Evolutionary conservation across 139 green algal species (phyloP).

Genomic region (Mesotaenium endlicherianum): DNA sequence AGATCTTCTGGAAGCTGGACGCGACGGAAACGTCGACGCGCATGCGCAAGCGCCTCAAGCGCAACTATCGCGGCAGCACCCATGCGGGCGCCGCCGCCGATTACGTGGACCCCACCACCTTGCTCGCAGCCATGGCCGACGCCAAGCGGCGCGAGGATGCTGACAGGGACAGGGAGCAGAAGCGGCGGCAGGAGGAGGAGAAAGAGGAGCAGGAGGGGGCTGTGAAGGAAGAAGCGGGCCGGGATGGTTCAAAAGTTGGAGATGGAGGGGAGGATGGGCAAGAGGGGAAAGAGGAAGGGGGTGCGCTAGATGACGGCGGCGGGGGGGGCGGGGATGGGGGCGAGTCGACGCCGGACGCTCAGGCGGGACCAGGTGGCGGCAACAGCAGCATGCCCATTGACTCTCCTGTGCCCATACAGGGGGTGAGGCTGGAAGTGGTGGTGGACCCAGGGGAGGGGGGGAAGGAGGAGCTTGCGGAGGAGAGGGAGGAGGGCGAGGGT

Average conservation of each 20-base stretch:
- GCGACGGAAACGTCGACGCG: slow-evolving; percentile 3
- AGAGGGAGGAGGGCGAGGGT: neutral
- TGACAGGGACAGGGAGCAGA: neutral
- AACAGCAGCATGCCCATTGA: too few species aligned
- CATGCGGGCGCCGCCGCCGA: neutral
- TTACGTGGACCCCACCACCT: neutral
- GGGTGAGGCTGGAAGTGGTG: neutral
- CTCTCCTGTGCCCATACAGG: too few species aligned
- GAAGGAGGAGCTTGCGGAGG: neutral
- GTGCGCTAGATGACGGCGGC: neutral
- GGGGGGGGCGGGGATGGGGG: neutral
- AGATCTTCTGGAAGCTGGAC: slow-evolving; percentile 46
- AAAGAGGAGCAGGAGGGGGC: neutral
- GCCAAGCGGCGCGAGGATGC: neutral
- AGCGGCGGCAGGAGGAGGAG: neutral
- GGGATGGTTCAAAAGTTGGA: neutral
- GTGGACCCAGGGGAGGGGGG: neutral
- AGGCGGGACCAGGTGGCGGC: too few species aligned
- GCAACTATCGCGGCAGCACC: slow-evolving; percentile 19
- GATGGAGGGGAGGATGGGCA: neutral
- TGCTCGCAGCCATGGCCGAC: neutral
- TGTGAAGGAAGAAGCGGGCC: neutral
- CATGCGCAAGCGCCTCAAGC: slow-evolving; percentile 22
- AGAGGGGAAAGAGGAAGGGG: neutral
- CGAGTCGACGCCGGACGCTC: neutral